Base-by-base conservation (phyloP, 2,329 filamentous ascomycete genomes). In the Ascochyta rabiei region DNA sequence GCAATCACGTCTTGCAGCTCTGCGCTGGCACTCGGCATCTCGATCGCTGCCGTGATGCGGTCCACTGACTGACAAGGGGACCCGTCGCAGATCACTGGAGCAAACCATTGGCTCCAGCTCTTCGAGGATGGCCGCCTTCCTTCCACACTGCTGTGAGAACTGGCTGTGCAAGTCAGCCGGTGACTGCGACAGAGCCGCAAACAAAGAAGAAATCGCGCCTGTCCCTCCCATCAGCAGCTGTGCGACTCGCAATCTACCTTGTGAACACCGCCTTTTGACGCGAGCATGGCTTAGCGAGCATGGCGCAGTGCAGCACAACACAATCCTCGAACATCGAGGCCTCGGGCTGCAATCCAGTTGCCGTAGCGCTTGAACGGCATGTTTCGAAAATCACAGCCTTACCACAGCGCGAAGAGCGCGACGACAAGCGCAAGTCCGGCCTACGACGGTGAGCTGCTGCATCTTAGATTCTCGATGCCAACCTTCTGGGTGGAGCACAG, bases 71-170 rank as follows among this genome's bases (percentile, higher is more conserved):
- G 44, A 57, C 37, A 53, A 55, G 57, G 53, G 44, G 57, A 43
- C 45, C 44, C 53, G 49, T 53, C 55, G 59, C 57, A 54, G 52
- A 55, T 55, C 52, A 50, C 46, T 55, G 52, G 46, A 49, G 46
- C 42, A 65, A 71, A 70, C 66, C 53, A 73, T 68, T 72, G 69
- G 70, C 62, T 67, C 67, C 62, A 65, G 66, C 67, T 56, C 57
- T 40, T 53, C 48, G 28, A 56, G 41, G 43, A 28, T 61, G 60
- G 61, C 48, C 64, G 61, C 21, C 58, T 28, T 46, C 45, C 47
- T 41, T 37, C 46, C 38, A 52, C 40, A 37, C 48, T 52, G 57
- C 49, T 55, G 52, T 45, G 53, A 58, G 62, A 52, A 53, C 55
- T 60, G 63, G 60, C 52, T 49, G 52, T 55, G 52, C 30, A 35